A percentile compares a stretch with the other conserved stretches of the same genome.
Evolutionary conservation across 768 basidiomycete genomes (phyloP).

Genomic region (Suillus bovinus): DNA sequence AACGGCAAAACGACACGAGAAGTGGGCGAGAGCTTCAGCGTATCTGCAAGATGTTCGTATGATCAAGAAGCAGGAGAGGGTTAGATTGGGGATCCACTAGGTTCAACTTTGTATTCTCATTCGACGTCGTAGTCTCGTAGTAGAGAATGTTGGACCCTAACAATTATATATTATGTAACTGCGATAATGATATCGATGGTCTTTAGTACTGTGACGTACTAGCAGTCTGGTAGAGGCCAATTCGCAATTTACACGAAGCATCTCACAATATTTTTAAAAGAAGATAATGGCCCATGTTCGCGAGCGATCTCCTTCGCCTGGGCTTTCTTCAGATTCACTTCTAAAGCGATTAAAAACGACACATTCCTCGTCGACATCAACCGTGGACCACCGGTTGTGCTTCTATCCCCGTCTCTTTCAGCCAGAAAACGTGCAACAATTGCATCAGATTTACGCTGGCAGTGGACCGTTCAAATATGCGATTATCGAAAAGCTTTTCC

Average conservation of each 20-base stretch:
- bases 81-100: not conserved
- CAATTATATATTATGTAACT: not conserved
- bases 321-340: slow-evolving; percentile 21
- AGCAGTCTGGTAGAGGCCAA: too few species aligned
- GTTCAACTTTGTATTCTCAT: not conserved
- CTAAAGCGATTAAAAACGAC: slow-evolving; percentile 40
- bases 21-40: not conserved
- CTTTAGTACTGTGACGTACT: too few species aligned
- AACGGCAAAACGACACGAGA: not conserved
- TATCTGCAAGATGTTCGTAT: not conserved
- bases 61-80: not conserved
- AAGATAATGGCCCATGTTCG: slow-evolving; percentile 46
- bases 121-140: not conserved
- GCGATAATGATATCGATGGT: not conserved
- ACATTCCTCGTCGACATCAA: slow-evolving; percentile 28
- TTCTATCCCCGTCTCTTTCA: slow-evolving; percentile 53
- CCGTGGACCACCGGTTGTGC: slow-evolving; percentile 20
- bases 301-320: slow-evolving; percentile 46
- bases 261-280: slow-evolving; percentile 8
- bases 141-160: not conserved
- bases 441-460: slow-evolving; percentile 55
- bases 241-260: not conserved
- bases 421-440: slow-evolving; percentile 50
- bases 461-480: slow-evolving; percentile 82
- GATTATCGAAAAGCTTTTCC: slow-evolving; percentile 78